Conservation (phyloP, 169 alveolate species). For the Besnoitia besnoiti region DNA sequence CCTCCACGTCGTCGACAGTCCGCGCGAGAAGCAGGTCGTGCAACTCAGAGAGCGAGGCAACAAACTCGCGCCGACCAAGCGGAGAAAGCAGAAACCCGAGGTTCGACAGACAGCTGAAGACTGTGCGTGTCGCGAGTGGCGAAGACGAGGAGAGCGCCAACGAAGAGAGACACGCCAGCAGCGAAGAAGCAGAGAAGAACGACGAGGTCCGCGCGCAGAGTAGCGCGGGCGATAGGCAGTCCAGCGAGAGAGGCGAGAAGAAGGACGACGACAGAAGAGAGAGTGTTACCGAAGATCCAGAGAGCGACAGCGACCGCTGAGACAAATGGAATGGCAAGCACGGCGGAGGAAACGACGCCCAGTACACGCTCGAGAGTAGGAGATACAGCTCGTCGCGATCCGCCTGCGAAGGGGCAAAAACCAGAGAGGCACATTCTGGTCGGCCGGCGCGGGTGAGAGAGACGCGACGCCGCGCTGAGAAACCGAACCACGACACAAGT, state of each 20-base stretch:
- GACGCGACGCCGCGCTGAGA: too few species aligned
- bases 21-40: not conserved
- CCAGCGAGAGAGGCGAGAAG: not conserved
- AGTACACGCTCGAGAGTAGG: not conserved
- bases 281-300: not conserved
- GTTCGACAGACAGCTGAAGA: not conserved
- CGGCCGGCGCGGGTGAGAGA: not conserved
- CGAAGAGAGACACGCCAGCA: not conserved
- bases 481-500: not conserved
- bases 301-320: not conserved
- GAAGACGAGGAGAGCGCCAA: not conserved
- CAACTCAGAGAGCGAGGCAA: not conserved
- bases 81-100: not conserved
- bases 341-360: constrained; percentile 21
- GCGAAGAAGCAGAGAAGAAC: not conserved
- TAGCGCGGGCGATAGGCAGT: not conserved
- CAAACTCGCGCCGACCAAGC: too few species aligned
- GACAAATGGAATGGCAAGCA: not conserved
- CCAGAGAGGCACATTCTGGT: not conserved
- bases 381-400: not conserved
- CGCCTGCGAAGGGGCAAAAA: not conserved
- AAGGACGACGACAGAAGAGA: not conserved
- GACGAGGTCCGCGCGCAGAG: not conserved
- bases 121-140: not conserved
- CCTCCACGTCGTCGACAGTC: not conserved